Conservation (phyloP, 306 rosid genomes). For the Acacia melanoxylon region DNA sequence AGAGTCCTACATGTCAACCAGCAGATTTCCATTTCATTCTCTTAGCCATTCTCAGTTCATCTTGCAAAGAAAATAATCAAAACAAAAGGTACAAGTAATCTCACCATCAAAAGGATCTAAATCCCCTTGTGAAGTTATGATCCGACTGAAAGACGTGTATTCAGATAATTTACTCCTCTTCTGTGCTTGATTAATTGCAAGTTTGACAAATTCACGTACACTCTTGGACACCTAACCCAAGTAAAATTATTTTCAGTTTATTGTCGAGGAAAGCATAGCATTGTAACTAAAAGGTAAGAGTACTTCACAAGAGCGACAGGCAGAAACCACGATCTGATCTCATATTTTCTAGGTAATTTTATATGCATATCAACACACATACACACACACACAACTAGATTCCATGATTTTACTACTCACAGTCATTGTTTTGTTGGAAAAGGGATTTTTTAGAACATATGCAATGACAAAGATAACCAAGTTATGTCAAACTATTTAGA, state of each 20-base stretch:
- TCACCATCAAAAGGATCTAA: conserved; percentile 89
- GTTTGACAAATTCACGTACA: conserved; percentile 88
- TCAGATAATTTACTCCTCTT: conserved; percentile 70
- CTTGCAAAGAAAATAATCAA: conserved; percentile 4
- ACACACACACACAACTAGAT: not conserved
- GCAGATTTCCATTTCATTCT: conserved; percentile 15
- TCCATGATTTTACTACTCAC: not conserved
- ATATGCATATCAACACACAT: not conserved
- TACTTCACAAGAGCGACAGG: not conserved
- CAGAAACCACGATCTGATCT: conserved; percentile 16
- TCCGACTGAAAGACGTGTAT: conserved; percentile 76
- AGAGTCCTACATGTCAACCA: conserved; percentile 68
- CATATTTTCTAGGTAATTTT: conserved; percentile 6
- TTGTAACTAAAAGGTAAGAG: not conserved
- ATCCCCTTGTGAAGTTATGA: conserved; percentile 64
- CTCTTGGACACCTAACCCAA: conserved; percentile 66
- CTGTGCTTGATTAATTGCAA: conserved; percentile 87
- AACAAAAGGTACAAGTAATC: conserved; percentile 23
- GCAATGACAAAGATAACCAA: conserved; percentile 11
- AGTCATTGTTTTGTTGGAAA: not conserved
- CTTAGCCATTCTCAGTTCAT: conserved; percentile 11
- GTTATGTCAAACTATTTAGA: conserved; percentile 4
- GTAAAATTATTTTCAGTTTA: conserved; percentile 29
- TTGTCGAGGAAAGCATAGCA: conserved; percentile 18
- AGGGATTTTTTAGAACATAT: conserved; percentile 5